A percentile compares a stretch with the other conserved stretches of the same genome.
These are phyloP conservation scores for Salicornia ramosissima DNA, from an alignment of 148 eudicot genomes.

Conservation along the genomic window DNA sequence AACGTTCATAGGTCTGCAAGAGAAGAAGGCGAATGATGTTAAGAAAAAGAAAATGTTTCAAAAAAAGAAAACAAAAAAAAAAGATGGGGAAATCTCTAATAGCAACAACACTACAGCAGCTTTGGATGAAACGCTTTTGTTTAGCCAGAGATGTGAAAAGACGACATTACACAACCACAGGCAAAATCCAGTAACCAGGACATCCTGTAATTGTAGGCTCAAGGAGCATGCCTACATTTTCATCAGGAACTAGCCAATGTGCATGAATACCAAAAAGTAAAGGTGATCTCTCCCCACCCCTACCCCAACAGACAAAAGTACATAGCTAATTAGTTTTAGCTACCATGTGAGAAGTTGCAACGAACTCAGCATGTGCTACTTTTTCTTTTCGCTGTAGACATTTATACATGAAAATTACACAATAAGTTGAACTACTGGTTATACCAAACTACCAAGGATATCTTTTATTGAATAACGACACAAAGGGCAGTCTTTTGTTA, in stretches of 20 bases:
- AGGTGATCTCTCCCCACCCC: not conserved
- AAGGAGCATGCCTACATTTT: not conserved
- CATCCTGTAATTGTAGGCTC: not conserved
- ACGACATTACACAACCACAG: not conserved
- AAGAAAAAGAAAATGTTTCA: not conserved
- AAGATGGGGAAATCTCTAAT: not conserved
- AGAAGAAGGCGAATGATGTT: slow-evolving; percentile 15
- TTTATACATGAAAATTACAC: too few relatives aligned
- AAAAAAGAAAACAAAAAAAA: not conserved
- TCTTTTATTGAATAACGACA: too few relatives aligned
- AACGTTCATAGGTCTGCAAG: slow-evolving; percentile 83
- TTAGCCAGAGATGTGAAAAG: not conserved
- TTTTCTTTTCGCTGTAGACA: too few relatives aligned
- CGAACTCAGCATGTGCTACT: not conserved
- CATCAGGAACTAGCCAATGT: not conserved
- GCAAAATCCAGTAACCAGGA: not conserved
- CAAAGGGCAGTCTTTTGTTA: too few relatives aligned
- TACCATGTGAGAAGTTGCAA: not conserved
- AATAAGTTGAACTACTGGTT: too few relatives aligned
- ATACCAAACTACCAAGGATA: too few relatives aligned
- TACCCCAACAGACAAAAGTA: not conserved
- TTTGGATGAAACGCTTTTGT: not conserved
- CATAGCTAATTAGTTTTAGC: too few relatives aligned
- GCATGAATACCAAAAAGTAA: not conserved
- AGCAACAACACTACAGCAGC: not conserved